These are phyloP conservation scores for Agaricus bisporus DNA, from an alignment of 768 basidiomycete species.

Conservation along the genomic window DNA sequence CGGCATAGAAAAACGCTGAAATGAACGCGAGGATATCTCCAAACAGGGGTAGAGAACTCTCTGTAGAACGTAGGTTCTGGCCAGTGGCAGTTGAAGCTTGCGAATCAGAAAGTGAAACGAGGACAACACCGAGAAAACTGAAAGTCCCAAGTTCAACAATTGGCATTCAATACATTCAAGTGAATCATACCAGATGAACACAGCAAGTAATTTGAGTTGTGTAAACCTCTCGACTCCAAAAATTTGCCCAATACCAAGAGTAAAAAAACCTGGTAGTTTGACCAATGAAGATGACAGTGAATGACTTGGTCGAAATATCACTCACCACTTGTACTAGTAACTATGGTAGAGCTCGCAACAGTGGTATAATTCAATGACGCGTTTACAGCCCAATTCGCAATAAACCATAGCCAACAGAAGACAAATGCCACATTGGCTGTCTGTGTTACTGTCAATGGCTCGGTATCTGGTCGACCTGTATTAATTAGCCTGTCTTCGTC, in stretches of 20 bases:
- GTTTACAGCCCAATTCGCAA: conserved; percentile 90
- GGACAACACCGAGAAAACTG: conserved; percentile 67
- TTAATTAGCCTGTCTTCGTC: neutral
- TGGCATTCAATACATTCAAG: neutral
- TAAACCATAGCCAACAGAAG: conserved; percentile 91
- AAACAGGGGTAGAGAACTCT: conserved; percentile 16
- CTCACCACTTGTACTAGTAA: conserved; percentile 86
- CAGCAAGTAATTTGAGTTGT: conserved; percentile 66
- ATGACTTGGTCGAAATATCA: conserved; percentile 1
- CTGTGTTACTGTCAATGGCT: conserved; percentile 36
- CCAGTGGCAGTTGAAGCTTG: conserved; percentile 9
- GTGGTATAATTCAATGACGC: conserved; percentile 83
- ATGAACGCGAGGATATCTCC: conserved; percentile 83
- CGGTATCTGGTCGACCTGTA: neutral
- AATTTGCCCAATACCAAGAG: conserved; percentile 74
- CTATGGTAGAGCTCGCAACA: conserved; percentile 89
- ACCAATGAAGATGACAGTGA: neutral
- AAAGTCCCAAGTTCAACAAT: neutral
- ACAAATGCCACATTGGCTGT: conserved; percentile 72
- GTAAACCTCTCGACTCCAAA: conserved; percentile 79
- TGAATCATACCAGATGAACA: conserved; percentile 74
- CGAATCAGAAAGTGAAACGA: conserved; percentile 86
- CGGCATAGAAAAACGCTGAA: conserved; percentile 80
- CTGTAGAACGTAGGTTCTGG: conserved; percentile 17
- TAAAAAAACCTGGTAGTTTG: conserved; percentile 77